Percentiles rank a stretch among this genome's conserved stretches.
Conservation (phyloP, 2,329 filamentous ascomycete species). For the Juglanconis sp. region DNA sequence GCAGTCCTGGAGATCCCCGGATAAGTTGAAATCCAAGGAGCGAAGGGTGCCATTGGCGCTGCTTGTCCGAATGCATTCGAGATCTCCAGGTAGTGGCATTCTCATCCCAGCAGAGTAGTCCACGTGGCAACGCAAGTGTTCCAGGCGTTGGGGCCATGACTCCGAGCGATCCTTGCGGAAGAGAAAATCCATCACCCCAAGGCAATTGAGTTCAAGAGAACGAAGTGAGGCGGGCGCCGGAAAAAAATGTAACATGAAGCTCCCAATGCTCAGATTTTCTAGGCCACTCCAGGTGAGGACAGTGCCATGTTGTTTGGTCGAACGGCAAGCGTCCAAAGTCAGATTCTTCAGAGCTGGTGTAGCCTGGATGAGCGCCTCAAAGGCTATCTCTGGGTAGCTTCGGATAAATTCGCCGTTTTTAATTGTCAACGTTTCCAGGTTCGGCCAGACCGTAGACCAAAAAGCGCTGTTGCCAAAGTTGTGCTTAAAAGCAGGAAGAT, state of each 20-base stretch:
- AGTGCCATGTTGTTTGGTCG: no score
- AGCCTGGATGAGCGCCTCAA: background rate
- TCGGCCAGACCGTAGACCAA: background rate
- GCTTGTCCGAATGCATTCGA: background rate
- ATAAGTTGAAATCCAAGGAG: constrained; percentile 7
- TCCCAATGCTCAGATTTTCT: background rate
- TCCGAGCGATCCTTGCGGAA: background rate
- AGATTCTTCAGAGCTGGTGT: constrained; percentile 7
- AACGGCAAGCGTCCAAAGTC: background rate
- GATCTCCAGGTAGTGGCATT: background rate
- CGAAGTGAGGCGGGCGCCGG: background rate
- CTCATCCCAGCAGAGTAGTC: background rate
- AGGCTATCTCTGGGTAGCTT: no score
- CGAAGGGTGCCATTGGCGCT: constrained; percentile 5
- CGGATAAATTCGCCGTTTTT: background rate
- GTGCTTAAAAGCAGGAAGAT: background rate
- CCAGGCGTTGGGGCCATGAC: background rate
- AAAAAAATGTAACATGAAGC: background rate
- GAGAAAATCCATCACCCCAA: background rate
- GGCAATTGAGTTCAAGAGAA: background rate
- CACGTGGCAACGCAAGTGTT: constrained; percentile 3
- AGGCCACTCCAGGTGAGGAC: background rate
- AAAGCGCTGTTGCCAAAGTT: background rate
- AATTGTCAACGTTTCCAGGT: constrained; percentile 4
- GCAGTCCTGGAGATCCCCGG: background rate